phyloP scores from a whole-genome alignment of 805 yeast species.

The Wickerhamiella spandovensis region DNA sequence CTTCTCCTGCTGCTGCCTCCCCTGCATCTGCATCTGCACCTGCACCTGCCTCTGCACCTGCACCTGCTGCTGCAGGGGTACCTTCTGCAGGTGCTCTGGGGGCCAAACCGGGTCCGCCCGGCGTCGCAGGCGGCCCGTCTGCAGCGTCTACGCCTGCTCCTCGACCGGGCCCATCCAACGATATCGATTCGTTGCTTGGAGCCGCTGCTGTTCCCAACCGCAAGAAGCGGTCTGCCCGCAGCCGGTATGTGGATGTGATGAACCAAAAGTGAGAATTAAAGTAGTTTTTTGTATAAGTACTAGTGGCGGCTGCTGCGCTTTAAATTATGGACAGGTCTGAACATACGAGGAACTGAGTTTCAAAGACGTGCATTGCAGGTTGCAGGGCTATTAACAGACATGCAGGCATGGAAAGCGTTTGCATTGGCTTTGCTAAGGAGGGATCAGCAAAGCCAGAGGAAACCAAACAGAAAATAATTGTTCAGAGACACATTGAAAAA shows the following conservation, averaged over 20 bases:
- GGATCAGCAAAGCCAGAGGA: background rate
- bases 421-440: background rate
- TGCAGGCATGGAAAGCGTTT: background rate
- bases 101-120: conserved; percentile 11
- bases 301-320: background rate
- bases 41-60: conserved; percentile 8
- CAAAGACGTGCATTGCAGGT: background rate
- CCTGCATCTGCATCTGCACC: conserved; percentile 9
- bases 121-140: background rate
- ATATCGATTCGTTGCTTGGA: conserved; percentile 35
- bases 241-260: conserved; percentile 57
- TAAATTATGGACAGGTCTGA: background rate
- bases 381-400: background rate
- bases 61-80: conserved; percentile 9
- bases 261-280: conserved; percentile 5
- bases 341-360: background rate
- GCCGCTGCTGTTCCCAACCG: conserved; percentile 25
- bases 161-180: conserved; percentile 25
- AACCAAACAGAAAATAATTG: background rate
- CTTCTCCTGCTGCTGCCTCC: conserved; percentile 4
- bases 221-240: conserved; percentile 40
- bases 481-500: background rate
- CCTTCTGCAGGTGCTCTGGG: conserved; percentile 19
- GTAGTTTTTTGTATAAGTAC: background rate
- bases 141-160: background rate